Evolutionary conservation across 345 rosid species (phyloP).

Genomic region (Aegle marmelos): DNA sequence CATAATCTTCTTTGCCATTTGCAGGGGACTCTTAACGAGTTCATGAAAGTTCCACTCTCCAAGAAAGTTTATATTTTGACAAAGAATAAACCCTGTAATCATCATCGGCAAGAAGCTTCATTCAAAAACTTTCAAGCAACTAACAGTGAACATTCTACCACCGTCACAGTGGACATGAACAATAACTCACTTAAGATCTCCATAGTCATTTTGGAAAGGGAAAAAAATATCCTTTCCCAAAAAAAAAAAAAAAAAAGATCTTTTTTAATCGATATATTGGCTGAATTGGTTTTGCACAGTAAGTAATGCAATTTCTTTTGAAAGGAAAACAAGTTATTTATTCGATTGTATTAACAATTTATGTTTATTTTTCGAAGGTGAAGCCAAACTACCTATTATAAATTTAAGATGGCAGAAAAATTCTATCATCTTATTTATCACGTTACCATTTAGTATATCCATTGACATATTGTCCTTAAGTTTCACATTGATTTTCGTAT

Average conservation of each 20-base stretch:
- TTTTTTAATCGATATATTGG: background rate
- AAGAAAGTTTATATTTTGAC: background rate
- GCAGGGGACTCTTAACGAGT: background rate
- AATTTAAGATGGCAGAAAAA: too few relatives aligned
- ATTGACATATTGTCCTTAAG: too few relatives aligned
- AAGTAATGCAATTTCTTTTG: background rate
- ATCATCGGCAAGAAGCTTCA: background rate
- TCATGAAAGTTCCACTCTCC: background rate
- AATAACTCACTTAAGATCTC: background rate
- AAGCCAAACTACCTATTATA: background rate
- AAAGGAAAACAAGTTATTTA: background rate
- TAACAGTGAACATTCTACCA: background rate
- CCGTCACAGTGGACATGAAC: background rate
- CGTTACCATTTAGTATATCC: too few relatives aligned
- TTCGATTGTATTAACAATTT: background rate
- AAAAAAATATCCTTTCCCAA: background rate
- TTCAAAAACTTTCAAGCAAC: background rate
- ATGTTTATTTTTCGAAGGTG: background rate
- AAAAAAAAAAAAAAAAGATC: background rate
- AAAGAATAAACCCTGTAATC: background rate
- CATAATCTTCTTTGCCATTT: background rate
- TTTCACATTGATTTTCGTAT: background rate
- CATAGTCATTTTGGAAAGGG: too few relatives aligned
- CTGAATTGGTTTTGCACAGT: background rate
- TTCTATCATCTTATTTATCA: too few relatives aligned